phyloP scores from a whole-genome alignment of 2,329 filamentous ascomycete species.

The Fusarium tricinctum region DNA sequence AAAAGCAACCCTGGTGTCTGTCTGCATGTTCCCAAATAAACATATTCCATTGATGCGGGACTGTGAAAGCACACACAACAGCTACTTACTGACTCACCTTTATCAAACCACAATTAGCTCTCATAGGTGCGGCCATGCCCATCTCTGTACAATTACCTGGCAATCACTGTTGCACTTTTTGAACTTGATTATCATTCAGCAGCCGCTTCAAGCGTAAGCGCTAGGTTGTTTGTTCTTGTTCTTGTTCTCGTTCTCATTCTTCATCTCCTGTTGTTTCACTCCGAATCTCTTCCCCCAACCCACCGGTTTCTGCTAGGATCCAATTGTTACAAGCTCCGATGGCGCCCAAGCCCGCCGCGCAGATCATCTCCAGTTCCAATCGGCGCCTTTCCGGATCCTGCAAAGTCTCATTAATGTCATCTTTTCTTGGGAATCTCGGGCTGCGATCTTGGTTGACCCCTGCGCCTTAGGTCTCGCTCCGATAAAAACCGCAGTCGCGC shows the following conservation, averaged over 20 bases:
- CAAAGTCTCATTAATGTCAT: slow-evolving; percentile 44
- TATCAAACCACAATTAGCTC: slow-evolving; percentile 8
- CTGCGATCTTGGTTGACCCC: slow-evolving; percentile 44
- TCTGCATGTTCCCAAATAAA: slow-evolving; percentile 10
- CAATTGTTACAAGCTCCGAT: slow-evolving; percentile 41
- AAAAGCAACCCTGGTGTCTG: neutral
- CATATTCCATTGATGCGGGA: slow-evolving; percentile 11
- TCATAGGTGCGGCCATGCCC: neutral
- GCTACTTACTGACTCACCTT: slow-evolving; percentile 7
- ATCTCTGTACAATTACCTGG: neutral
- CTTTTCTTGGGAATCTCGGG: slow-evolving; percentile 29
- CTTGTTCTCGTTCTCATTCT: neutral
- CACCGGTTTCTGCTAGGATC: slow-evolving; percentile 35
- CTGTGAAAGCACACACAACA: slow-evolving; percentile 15
- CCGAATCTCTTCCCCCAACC: slow-evolving; percentile 22
- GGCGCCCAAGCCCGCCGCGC: slow-evolving; percentile 39
- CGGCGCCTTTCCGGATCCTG: slow-evolving; percentile 50
- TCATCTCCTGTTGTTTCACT: slow-evolving; percentile 26
- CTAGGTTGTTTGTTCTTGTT: neutral
- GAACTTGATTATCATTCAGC: neutral
- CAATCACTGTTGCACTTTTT: neutral
- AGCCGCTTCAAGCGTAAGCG: slow-evolving; percentile 34
- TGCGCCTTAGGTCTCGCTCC: slow-evolving; percentile 33
- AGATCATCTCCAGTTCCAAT: slow-evolving; percentile 54
- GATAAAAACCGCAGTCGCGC: slow-evolving; percentile 3